These are phyloP conservation scores for Rhododendron henanense DNA, from an alignment of 148 eudicot genomes.

Conservation along the genomic window DNA sequence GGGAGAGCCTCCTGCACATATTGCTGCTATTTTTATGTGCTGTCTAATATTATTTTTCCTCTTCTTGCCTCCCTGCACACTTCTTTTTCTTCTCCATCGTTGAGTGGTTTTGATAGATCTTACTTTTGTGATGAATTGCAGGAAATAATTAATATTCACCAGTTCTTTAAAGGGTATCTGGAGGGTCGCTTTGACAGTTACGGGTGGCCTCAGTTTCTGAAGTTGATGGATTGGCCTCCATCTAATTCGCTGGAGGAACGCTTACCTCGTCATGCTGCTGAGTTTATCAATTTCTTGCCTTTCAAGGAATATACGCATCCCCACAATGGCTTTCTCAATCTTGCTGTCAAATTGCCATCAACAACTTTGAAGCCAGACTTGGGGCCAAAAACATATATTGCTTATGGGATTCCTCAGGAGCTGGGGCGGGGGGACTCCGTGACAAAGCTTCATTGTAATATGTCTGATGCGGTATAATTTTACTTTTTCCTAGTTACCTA, in stretches of 20 bases:
- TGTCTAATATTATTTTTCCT: no score
- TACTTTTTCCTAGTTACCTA: no score
- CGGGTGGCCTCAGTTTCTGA: constrained; percentile 57
- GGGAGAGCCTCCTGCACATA: no score
- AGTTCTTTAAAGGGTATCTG: constrained; percentile 48
- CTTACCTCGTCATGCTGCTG: constrained; percentile 62
- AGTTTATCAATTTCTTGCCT: constrained; percentile 58
- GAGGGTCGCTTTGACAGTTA: constrained; percentile 14
- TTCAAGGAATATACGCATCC: constrained; percentile 67
- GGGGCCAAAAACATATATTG: no score
- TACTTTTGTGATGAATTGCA: constrained; percentile 10
- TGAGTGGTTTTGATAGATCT: no score
- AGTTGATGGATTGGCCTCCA: constrained; percentile 60
- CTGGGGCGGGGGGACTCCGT: no score
- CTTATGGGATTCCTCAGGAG: no score
- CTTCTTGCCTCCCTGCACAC: no score
- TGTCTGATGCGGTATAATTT: no score
- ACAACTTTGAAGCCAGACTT: constrained; percentile 37
- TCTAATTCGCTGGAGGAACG: constrained; percentile 43
- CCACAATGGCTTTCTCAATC: constrained; percentile 36
- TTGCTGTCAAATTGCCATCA: constrained; percentile 43
- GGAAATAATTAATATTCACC: constrained; percentile 48
- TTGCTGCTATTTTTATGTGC: no score
- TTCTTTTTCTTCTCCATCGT: no score
- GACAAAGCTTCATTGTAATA: no score